These are phyloP conservation scores for Hibiscus mutabilis DNA, from an alignment of 345 rosid genomes.

Conservation along the genomic window DNA sequence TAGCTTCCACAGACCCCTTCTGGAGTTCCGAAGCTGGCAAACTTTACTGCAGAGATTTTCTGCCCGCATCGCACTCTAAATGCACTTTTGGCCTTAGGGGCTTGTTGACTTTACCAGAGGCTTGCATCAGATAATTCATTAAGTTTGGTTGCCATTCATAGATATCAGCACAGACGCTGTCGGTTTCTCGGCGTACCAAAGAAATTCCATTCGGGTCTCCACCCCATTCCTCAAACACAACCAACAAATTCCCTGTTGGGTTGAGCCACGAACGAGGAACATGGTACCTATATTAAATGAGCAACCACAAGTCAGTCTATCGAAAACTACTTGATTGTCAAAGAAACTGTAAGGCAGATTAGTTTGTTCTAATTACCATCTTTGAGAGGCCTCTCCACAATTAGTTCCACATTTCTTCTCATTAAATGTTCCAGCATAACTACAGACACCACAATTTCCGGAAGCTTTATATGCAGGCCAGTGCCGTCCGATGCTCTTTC, in stretches of 20 bases:
- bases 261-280: constrained; percentile 89
- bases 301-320: background rate
- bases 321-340: background rate
- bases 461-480: constrained; percentile 92
- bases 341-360: background rate
- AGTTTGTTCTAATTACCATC: constrained; percentile 47
- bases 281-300: constrained; percentile 59
- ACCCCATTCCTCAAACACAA: constrained; percentile 98
- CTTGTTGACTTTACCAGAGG: constrained; percentile 74
- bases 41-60: constrained; percentile 69
- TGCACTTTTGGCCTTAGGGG: constrained; percentile 88
- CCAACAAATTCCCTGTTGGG: constrained; percentile 79
- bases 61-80: constrained; percentile 68
- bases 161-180: constrained; percentile 79
- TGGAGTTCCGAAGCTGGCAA: constrained; percentile 95
- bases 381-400: constrained; percentile 95
- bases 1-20: constrained; percentile 87
- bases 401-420: constrained; percentile 77
- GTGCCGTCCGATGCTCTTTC: constrained; percentile 78
- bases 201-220: constrained; percentile 87
- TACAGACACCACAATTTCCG: constrained; percentile 61
- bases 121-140: constrained; percentile 70
- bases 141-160: constrained; percentile 94
- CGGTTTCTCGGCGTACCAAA: constrained; percentile 76
- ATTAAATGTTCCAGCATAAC: constrained; percentile 56